phyloP scores from a whole-genome alignment of 306 rosid species.

The Begonia fuchsioides region DNA sequence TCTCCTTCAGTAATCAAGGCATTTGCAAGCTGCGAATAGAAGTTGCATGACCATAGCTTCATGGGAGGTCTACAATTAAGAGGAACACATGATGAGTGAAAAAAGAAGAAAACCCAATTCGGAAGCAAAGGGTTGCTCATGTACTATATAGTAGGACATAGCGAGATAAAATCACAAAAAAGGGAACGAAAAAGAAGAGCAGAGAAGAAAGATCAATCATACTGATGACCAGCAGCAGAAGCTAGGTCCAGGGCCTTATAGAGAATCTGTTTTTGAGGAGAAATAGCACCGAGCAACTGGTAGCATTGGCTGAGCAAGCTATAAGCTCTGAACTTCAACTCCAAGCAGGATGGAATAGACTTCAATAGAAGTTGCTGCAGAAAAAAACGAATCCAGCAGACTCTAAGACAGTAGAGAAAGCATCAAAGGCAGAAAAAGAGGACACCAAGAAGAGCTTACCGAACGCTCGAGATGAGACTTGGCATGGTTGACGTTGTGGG shows the following conservation, averaged over 20 bases:
- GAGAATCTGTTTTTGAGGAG: slow-evolving; percentile 65
- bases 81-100: slow-evolving; percentile 9
- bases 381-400: neutral
- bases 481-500: slow-evolving; percentile 75
- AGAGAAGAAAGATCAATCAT: slow-evolving; percentile 7
- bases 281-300: slow-evolving; percentile 83
- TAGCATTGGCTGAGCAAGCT: slow-evolving; percentile 86
- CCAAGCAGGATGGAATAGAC: slow-evolving; percentile 75
- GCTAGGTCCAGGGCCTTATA: slow-evolving; percentile 72
- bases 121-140: too few relatives aligned
- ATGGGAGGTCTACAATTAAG: slow-evolving; percentile 43
- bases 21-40: slow-evolving; percentile 92
- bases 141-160: too few relatives aligned
- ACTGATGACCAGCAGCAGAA: slow-evolving; percentile 46
- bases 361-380: slow-evolving; percentile 61
- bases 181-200: neutral
- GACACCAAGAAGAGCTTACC: slow-evolving; percentile 7
- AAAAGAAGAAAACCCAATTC: neutral
- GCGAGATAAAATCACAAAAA: neutral
- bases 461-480: slow-evolving; percentile 87
- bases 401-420: neutral
- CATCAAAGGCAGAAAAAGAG: neutral
- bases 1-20: slow-evolving; percentile 87
- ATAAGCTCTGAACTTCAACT: slow-evolving; percentile 74
- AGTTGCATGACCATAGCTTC: slow-evolving; percentile 91